Evolutionary conservation across 495 filamentous ascomycete genomes (phyloP), one percentile per base, ranked within the genome.

Genomic region (Bathelium albidoporum): DNA sequence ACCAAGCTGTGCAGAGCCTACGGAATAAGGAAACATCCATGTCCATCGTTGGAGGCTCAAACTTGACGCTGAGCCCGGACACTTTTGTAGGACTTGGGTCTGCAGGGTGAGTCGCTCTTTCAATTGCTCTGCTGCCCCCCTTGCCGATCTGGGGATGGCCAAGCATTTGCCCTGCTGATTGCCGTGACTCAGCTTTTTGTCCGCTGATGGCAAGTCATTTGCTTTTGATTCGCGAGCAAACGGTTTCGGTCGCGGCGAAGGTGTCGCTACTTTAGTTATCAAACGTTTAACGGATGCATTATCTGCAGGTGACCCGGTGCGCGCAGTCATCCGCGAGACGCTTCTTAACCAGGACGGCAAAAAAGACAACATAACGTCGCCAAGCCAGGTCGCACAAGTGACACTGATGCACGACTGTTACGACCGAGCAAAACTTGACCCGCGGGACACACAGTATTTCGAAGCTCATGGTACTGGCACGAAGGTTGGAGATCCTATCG

Each of bases 181-280:
- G 18, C 22, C n/a, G 31, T 24, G 28, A 36, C 43, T n/a, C 34
- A 31, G 59, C 2, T 62, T 62, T 59, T 53, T 65, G 31, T 29
- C 22, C 28, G 29, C 22, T 7, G 44, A 65, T 5, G 63, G 63
- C 1, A 32, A 32, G 20, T 61, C 59, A 31, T 59, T 34, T 22
- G 39, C 58, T 3, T 65, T 65, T 49, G 63, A 65, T 32, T 16
- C 58, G 11, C 20, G 53, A 31, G 64, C 28, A 14, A 45, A 34
- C 28, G 79, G 79, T 0, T 81, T 79, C 55, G 67, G 59, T 1
- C 72, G 72, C 9, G 78, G 68, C 1, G 78, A 81, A 32, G 78
- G 71, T 12, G 61, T 76, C 0, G 66, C 53, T 9, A 66, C 70
- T 0, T 3, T 79, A 1, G 65, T 80, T 20, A 60, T 81, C 11